Evolutionary conservation across 2,329 filamentous ascomycete genomes (phyloP).

Genomic region (Ophiostoma australiae): DNA sequence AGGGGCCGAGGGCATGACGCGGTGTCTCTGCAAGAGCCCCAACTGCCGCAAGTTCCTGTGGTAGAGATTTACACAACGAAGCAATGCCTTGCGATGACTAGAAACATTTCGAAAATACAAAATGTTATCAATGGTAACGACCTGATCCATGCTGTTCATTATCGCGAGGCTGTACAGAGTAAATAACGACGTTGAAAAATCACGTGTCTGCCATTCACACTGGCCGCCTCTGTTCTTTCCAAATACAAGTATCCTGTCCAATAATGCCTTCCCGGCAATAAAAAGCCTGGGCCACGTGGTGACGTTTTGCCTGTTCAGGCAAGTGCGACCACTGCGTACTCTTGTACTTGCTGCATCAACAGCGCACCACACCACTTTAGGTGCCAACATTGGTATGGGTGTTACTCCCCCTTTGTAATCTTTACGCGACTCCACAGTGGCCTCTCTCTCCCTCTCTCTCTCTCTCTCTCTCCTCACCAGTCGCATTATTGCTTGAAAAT

Average conservation of each 20-base stretch:
- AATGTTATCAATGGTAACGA: background rate
- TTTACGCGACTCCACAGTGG: background rate
- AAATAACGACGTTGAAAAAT: background rate
- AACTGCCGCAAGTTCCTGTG: constrained; percentile 68
- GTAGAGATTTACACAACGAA: constrained; percentile 36
- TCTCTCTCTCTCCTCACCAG: background rate
- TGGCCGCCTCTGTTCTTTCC: background rate
- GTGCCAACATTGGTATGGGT: background rate
- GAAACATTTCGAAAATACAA: background rate
- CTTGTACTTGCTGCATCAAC: background rate
- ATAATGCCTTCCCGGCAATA: background rate
- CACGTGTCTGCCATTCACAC: background rate
- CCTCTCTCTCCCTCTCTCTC: background rate
- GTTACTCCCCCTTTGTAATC: background rate
- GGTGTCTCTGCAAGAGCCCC: constrained; percentile 57
- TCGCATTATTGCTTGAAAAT: background rate
- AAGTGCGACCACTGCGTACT: background rate
- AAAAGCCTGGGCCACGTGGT: constrained; percentile 5
- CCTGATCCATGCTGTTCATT: background rate
- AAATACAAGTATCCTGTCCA: background rate
- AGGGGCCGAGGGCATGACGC: constrained; percentile 50
- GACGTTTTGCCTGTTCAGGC: background rate
- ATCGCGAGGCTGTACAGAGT: background rate
- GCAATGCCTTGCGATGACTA: background rate
- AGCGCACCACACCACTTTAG: constrained; percentile 7